phyloP scores from a whole-genome alignment of 2,329 filamentous ascomycete genomes.

The Penicillium sp. region DNA sequence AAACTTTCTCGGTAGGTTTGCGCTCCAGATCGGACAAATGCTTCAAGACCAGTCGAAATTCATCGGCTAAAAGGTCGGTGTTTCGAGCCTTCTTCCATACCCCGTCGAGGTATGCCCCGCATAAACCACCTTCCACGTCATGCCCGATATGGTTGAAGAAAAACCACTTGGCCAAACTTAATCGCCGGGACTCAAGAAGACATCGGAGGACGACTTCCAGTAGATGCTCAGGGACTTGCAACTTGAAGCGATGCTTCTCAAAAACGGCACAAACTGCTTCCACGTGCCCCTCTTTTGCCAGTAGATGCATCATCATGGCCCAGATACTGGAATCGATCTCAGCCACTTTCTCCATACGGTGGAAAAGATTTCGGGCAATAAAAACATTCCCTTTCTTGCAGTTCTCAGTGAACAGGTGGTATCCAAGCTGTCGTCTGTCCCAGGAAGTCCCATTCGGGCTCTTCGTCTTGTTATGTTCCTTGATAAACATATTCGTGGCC shows the following conservation, averaged over 20 bases:
- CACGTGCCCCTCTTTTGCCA: slow-evolving; percentile 36
- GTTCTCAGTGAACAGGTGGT: slow-evolving; percentile 35
- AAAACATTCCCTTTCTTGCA: slow-evolving; percentile 38
- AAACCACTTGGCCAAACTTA: slow-evolving; percentile 38
- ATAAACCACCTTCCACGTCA: slow-evolving; percentile 36
- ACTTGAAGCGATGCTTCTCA: slow-evolving; percentile 25
- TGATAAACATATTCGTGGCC: slow-evolving; percentile 37
- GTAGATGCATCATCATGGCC: slow-evolving; percentile 35
- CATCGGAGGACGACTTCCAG: slow-evolving; percentile 37
- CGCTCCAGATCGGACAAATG: slow-evolving; percentile 30
- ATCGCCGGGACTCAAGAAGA: slow-evolving; percentile 38
- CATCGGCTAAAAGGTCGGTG: slow-evolving; percentile 34
- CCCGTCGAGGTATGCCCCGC: slow-evolving; percentile 36
- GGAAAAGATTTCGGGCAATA: slow-evolving; percentile 38
- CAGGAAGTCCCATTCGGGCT: slow-evolving; percentile 13
- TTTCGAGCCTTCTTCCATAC: slow-evolving; percentile 42
- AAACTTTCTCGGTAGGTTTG: slow-evolving; percentile 37
- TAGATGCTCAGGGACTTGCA: slow-evolving; percentile 31
- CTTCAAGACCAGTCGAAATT: slow-evolving; percentile 31
- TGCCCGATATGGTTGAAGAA: slow-evolving; percentile 32
- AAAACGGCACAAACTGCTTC: slow-evolving; percentile 37
- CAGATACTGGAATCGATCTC: slow-evolving; percentile 35
- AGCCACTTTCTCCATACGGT: slow-evolving; percentile 33
- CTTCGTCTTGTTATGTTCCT: neutral
- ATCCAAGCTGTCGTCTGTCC: slow-evolving; percentile 30